Conservation (phyloP, 139 green algal species). For the Chlorella sp. region DNA sequence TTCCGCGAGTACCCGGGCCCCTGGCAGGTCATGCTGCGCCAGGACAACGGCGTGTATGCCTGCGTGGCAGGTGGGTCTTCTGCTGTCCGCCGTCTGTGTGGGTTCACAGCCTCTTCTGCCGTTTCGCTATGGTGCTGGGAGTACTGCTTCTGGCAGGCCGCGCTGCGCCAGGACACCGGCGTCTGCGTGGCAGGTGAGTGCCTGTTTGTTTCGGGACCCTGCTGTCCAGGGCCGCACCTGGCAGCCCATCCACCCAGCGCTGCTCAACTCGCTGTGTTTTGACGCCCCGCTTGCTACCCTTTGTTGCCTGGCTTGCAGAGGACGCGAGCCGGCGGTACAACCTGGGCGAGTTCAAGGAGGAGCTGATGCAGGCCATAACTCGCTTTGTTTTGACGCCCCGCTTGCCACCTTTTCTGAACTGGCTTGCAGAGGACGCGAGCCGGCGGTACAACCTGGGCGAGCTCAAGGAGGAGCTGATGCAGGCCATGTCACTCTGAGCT, state of each 20-base stretch:
- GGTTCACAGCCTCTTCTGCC: too few species aligned
- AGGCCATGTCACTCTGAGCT: too few species aligned
- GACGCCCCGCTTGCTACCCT: too few species aligned
- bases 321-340: constrained; percentile 70
- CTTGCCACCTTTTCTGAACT: too few species aligned
- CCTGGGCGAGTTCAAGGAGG: constrained; percentile 82
- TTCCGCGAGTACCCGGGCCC: constrained; percentile 92
- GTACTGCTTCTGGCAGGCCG: not conserved
- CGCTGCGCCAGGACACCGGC: not conserved
- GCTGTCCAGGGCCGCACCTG: too few species aligned
- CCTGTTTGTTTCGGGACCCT: too few species aligned
- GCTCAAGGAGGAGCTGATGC: constrained; percentile 86
- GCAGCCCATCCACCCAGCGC: not conserved
- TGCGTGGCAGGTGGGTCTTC: constrained; percentile 80
- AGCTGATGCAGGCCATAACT: constrained; percentile 85
- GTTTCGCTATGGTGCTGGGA: too few species aligned
- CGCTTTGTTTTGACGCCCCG: too few species aligned
- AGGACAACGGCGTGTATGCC: constrained; percentile 84
- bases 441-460: constrained; percentile 80
- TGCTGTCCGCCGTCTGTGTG: too few species aligned
- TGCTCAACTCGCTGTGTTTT: too few species aligned
- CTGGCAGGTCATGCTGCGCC: constrained; percentile 94
- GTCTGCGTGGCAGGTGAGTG: not conserved
- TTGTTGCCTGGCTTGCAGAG: too few species aligned
- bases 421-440: constrained; percentile 34